phyloP scores from a whole-genome alignment of 345 rosid species.

The Gossypium stocksii region DNA sequence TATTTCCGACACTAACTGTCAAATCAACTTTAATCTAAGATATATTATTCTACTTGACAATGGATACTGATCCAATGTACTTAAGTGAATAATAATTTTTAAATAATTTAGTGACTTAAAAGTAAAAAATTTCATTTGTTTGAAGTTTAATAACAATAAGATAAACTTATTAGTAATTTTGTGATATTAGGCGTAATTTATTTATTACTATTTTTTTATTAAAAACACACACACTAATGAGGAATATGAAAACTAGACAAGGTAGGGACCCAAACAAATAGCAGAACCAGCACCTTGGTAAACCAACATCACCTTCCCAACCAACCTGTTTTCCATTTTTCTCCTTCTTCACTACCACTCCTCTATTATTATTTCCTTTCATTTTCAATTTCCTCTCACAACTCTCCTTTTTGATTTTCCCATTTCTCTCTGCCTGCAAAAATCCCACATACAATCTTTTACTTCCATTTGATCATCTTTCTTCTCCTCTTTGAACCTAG shows the following conservation, averaged over 20 bases:
- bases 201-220: too few species aligned
- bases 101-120: too few species aligned
- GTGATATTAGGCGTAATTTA: too few species aligned
- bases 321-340: neutral
- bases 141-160: too few species aligned
- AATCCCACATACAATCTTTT: constrained; percentile 26
- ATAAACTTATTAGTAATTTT: too few species aligned
- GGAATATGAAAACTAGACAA: constrained; percentile 36
- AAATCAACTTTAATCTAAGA: too few species aligned
- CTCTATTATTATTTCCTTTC: neutral
- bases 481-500: neutral
- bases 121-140: too few species aligned
- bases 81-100: too few species aligned
- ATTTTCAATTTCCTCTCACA: neutral
- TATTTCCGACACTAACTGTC: too few species aligned
- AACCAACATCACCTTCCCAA: constrained; percentile 4
- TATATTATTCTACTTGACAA: too few species aligned
- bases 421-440: constrained; percentile 28
- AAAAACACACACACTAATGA: neutral
- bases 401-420: constrained; percentile 14
- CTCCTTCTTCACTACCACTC: too few species aligned
- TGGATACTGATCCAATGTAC: too few species aligned
- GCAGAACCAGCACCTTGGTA: constrained; percentile 13
- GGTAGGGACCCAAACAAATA: constrained; percentile 26
- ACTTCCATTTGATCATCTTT: constrained; percentile 26